Conservation (phyloP, 805 yeast species). For the Suhomyces pyralidae region DNA sequence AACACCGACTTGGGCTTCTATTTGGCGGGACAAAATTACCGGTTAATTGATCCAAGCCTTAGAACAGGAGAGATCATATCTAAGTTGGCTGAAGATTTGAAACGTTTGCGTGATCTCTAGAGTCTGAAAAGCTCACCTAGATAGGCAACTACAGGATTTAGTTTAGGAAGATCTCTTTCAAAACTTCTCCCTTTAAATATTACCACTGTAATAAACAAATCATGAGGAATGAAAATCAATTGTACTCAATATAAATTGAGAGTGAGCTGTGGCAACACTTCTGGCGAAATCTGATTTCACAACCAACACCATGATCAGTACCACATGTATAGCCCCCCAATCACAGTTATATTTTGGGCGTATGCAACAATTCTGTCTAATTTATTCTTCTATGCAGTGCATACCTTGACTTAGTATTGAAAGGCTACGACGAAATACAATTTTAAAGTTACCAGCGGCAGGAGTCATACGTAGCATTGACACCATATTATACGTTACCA, state of each 20-base stretch:
- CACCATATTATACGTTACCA: not conserved
- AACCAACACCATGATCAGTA: not conserved
- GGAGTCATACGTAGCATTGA: not conserved
- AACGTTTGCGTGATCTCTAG: not conserved
- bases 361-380: not conserved
- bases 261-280: not conserved
- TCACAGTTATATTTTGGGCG: not conserved
- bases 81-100: constrained; percentile 16
- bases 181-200: not conserved
- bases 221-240: not conserved
- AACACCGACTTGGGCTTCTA: constrained; percentile 25
- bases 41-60: constrained; percentile 16
- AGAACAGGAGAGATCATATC: constrained; percentile 22
- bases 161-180: not conserved
- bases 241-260: not conserved
- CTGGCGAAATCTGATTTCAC: not conserved
- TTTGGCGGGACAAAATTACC: constrained; percentile 36
- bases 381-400: not conserved
- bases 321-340: not conserved
- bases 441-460: not conserved
- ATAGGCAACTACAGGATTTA: not conserved
- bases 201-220: not conserved
- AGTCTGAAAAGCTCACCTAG: not conserved
- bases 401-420: not conserved
- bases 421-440: not conserved